Base-by-base conservation (phyloP, 2,329 filamentous ascomycete genomes). In the Penicillium sp. region DNA sequence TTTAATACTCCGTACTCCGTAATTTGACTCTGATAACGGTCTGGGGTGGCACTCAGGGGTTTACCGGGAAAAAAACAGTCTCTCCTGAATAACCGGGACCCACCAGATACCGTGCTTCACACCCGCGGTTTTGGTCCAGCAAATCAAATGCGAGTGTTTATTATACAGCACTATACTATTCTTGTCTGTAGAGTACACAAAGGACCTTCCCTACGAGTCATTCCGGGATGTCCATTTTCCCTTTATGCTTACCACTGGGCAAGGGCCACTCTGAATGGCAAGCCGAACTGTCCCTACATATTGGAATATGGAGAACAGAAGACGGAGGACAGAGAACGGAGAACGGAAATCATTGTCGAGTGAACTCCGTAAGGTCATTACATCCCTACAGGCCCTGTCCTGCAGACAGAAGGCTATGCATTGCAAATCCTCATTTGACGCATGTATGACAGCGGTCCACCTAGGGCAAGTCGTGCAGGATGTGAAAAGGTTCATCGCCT, bases 31-130 rank as follows among this genome's bases (percentile, higher is more conserved):
- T 23, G 39, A 47, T 47, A 47, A 38, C 45, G 39, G 45, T 47
- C 35, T 35, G 25, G 41, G 41, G 33, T 33, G 40, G 6, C 27
- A 47, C 41, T 46, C 33, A 46, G 43, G 50, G 53, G 47, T 33
- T 31, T 31, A 40, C 2, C 4, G 4, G 10, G 8, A 1, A 18
- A 1, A 18, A 15, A 35, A 18, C 42, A 39, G 41, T 50, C 35
- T 39, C 41, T 50, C 46, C 40, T 49, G 43, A 45, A 32, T 9
- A 31, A 4, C 6, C 20, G 44, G 40, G 56, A 54, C 44, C 58
- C 49, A 51, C 55, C 38, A 29, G 23, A 28, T 47, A 52, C 58
- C 55, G 37, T 51, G 55, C 55, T 52, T 58, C 28, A 24, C 52
- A 59, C 52, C 55, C 54, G 55, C 54, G 13, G 37, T 15, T 23